Evolutionary conservation across 2,329 filamentous ascomycete genomes (phyloP), one percentile per base, ranked within the genome.

Genomic region (Aphanocladium album): DNA sequence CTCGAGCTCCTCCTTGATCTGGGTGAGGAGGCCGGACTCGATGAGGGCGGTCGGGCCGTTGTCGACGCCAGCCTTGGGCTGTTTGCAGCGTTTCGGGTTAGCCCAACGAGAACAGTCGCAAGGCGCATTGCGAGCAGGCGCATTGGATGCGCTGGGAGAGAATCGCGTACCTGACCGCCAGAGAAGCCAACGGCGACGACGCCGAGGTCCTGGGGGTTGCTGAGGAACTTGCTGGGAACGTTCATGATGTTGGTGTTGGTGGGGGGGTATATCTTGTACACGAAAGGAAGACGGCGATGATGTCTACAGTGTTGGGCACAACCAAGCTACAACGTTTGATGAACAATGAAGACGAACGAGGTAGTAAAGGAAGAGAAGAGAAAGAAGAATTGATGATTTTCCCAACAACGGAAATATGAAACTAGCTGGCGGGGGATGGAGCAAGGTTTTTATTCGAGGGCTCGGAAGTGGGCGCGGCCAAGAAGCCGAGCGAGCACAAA

Each of bases 141-240:
- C 21, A 41, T 21, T 19, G 14, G 17, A 8, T 39, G 27, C 7
- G 23, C 7, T 23, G 21, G 17, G 35, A 52, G 27, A n/a, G 9
- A 17, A 9, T 56, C 57, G 69, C 81, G 68, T 86, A 95, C 92
- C 86, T 97, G 95, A 61, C 95, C 95, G 66, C 93, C 93, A 58
- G 92, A 96, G 80, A 98, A 99, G 64, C 93, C 93, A 41, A 98
- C 95, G 54, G 93, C 92, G 41, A 98, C 91, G 60, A 99, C 84
- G 64, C 93, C 95, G 65, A 99, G 82, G 70, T 98, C 88, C 71
- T 90, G 83, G 35, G 87, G 84, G 71, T 88, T 82, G 65, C 88
- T 81, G 67, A 98, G 88, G 79, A 97, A 98, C 71, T 89, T 92
- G 72, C 80, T 82, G 66, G 78, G 73, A 65, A 84, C 72, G 68